Base-by-base conservation (phyloP, 2,329 filamentous ascomycete species). In the Paecilomyces niveus region DNA sequence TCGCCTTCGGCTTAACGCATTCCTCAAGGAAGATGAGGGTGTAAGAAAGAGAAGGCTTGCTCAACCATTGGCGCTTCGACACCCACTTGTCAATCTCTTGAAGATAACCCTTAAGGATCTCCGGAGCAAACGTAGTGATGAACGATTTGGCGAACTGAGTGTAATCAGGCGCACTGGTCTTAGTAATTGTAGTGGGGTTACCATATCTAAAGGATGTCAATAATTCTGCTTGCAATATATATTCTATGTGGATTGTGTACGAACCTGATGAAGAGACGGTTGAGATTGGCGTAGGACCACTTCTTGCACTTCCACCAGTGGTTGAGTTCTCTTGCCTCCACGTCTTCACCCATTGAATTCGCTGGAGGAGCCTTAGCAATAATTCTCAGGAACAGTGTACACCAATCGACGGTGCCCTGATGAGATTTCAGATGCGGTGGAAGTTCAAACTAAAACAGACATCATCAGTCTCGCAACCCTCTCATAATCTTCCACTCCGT, bases 221-320 rank as follows among this genome's bases (percentile, higher is more conserved):
- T 31, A 5, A 54, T 18, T 21, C n/a, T 39, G n/a, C 8, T 9
- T 7, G 9, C 8, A 21, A 45, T 45, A 58, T 52, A 39, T 39
- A 56, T 68, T 57, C 63, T 59, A 33, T 33, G 53, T 15, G 15
- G 49, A 54, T 9, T 22, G 15, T 29, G 4, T 53, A 73, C 82
- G 61, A 78, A 93, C 89, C 91, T 85, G 66, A 97, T 92, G 71
- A 94, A 99, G 18, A 99, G 84, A 62, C 94, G 85, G 78, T 99
- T 99, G 67, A 99, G 78, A 75, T 97, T 97, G 70, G 94, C 96
- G 76, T 97, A 99, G 13, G 93, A 89, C 94, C 94, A 97, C 77
- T 99, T 99, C 86, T 97, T 97, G 63, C 92, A 90, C 81, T 97
- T 99, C 93, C 93, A 99, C 93, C 94, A 99, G 74, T 97, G 92